Evolutionary conservation across 345 rosid genomes (phyloP).

Genomic region (Pistacia integerrima): DNA sequence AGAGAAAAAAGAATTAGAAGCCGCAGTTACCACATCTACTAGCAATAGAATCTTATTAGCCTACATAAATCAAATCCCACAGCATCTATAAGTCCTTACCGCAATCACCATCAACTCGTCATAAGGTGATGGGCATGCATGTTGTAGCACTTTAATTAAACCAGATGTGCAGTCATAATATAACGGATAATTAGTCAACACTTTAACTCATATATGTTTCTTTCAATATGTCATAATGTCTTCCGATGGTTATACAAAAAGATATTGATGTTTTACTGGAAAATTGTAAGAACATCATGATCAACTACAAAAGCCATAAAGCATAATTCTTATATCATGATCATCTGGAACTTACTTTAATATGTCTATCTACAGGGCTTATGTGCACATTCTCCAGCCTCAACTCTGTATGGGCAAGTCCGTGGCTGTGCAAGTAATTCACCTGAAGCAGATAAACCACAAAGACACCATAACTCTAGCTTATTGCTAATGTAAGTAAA

Average conservation of each 20-base stretch:
- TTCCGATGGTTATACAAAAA: not conserved
- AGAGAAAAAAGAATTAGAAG: too few relatives aligned
- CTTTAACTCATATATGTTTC: not conserved
- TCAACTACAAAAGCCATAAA: not conserved
- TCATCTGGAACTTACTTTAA: conserved; percentile 54
- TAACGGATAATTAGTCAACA: not conserved
- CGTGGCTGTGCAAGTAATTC: conserved; percentile 96
- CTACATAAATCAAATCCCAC: conserved; percentile 5
- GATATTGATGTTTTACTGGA: not conserved
- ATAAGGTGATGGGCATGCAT: not conserved
- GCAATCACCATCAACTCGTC: not conserved
- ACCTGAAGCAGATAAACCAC: conserved; percentile 52
- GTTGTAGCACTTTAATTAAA: not conserved
- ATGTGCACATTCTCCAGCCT: conserved; percentile 95
- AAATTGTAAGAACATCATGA: not conserved
- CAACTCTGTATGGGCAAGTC: conserved; percentile 96
- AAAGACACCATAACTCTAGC: conserved; percentile 15
- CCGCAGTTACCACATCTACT: not conserved
- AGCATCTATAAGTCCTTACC: not conserved
- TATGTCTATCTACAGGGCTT: conserved; percentile 94
- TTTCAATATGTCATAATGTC: not conserved
- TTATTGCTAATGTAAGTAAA: not conserved
- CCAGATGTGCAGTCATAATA: not conserved
- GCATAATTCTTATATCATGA: not conserved
- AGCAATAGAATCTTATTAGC: not conserved